A percentile compares a stretch with the other conserved stretches of the same genome.
These are phyloP conservation scores for Mucor racemosus DNA, from an alignment of 371 early-diverging fungal genomes.

Conservation along the genomic window DNA sequence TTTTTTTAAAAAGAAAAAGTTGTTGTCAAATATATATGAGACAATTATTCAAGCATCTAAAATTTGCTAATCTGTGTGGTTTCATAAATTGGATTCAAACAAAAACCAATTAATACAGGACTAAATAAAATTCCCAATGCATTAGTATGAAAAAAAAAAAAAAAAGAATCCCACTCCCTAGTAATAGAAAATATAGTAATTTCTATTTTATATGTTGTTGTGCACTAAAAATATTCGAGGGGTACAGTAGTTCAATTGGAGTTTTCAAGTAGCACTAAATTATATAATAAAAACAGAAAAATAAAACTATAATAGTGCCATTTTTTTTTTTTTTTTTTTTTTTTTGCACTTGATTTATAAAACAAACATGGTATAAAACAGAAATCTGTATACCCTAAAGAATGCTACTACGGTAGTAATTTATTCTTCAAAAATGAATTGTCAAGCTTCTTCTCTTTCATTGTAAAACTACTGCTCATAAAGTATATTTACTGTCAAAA, in stretches of 20 bases:
- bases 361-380: not conserved
- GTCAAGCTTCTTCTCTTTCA: no score
- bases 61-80: no score
- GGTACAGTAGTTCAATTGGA: not conserved
- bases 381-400: no score
- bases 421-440: no score
- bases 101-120: not conserved
- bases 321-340: not conserved
- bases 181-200: not conserved
- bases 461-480: no score
- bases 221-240: no score
- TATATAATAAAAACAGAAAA: not conserved
- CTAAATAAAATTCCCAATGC: not conserved
- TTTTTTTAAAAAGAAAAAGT: not conserved
- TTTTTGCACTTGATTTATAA: not conserved
- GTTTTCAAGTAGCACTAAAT: not conserved
- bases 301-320: not conserved
- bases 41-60: no score
- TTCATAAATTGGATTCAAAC: not conserved
- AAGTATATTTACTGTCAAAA: no score
- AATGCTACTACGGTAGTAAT: no score
- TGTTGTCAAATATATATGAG: not conserved
- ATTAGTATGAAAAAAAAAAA: not conserved
- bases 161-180: not conserved
- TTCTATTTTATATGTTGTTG: not conserved